Base-by-base conservation (phyloP, 1,284 basidiomycete species). In the Singerocomus rubriflavus region DNA sequence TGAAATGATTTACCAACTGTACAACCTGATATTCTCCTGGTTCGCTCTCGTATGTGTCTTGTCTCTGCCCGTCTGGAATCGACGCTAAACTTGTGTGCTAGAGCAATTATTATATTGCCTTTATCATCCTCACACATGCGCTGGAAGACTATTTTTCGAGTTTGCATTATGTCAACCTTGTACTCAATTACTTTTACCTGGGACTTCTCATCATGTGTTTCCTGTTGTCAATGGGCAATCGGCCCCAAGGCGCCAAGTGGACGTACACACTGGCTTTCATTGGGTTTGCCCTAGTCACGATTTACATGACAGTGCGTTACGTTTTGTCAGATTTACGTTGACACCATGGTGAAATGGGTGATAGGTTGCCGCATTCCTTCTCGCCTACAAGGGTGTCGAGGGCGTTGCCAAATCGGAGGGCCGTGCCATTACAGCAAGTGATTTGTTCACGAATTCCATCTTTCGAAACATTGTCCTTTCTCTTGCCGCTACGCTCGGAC, bases 11-110 rank as follows among this genome's bases (percentile, higher is more conserved):
- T 99, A 98, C 69, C 95, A 98, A 68, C 66, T 84, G 6, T 88
- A 94, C 71, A 95, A 90, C 67, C 73, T 97, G 54, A 77, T 98
- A 58, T 97, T 97, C 65, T 85, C 90, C 14, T 97, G 94, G 93
- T 96, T 95, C 57, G 79, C 86, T 9, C 74, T 96, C 45, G 91
- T 91, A 64, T 62, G 80, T 69, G 39, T 52, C n/a, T n/a, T 21
- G 8, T 52, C 35, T 50, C 6, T 26, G 42, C 21, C 25, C 27
- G 35, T 45, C 11, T 21, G 46, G 40, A 33, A 36, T 39, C 5
- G 30, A 59, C 14, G 32, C 25, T 3, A 3, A 42, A 34, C 16
- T 10, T 32, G 5, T 32, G 16, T n/a, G n/a, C 32, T 50, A 91
- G 82, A 92, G 87, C 0, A 96, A 96, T 67, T 96, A 87, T 63